These are phyloP conservation scores for Myxozyma sirexii DNA, from an alignment of 805 yeast genomes.

Conservation along the genomic window DNA sequence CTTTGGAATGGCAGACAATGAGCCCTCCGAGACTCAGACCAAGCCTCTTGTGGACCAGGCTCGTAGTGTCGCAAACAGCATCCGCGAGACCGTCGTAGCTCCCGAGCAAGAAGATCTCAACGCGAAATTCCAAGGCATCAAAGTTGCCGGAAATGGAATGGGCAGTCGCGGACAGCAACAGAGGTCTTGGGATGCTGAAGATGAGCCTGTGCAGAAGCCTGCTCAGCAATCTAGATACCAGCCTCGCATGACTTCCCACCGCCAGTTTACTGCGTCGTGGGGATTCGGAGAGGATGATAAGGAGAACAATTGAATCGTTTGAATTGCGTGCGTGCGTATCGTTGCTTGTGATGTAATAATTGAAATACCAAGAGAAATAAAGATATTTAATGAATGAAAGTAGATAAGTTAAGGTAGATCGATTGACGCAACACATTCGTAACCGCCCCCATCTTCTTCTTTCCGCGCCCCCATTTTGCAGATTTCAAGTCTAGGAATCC, in stretches of 20 bases:
- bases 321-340: background rate
- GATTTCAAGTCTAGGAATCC: conserved; percentile 13
- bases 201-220: conserved; percentile 1
- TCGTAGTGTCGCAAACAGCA: background rate
- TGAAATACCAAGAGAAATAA: conserved; percentile 6
- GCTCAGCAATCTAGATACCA: conserved; percentile 14
- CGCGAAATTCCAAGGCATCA: conserved; percentile 22
- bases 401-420: conserved; percentile 5
- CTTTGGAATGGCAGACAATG: conserved; percentile 12
- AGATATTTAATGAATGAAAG: background rate
- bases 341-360: background rate
- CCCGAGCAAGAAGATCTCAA: conserved; percentile 3
- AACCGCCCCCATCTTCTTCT: conserved; percentile 25
- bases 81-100: background rate
- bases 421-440: conserved; percentile 16
- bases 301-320: conserved; percentile 14
- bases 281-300: conserved; percentile 28
- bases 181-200: conserved; percentile 13
- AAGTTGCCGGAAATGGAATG: conserved; percentile 32
- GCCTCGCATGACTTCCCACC: conserved; percentile 19
- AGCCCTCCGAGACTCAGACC: background rate
- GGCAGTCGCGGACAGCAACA: conserved; percentile 29
- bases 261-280: conserved; percentile 30
- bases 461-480: conserved; percentile 26
- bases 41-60: conserved; percentile 9